Percentiles rank a stretch among this genome's conserved stretches.
Conservation (phyloP, 164 flowering plant genomes). For the Akebia trifoliata region DNA sequence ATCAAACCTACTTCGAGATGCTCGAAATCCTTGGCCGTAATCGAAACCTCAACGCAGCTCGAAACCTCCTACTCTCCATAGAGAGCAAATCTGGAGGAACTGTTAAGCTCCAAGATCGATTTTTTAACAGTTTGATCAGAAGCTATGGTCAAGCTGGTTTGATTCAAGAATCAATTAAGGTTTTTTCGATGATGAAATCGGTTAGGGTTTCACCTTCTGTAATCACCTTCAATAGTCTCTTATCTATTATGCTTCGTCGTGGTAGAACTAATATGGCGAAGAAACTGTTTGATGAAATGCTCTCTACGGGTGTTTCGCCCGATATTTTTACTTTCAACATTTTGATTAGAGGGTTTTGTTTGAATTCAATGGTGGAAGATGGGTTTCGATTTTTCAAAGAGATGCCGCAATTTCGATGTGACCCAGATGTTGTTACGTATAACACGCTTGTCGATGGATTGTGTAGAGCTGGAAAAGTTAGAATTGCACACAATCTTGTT, state of each 20-base stretch:
- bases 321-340: conserved; percentile 64
- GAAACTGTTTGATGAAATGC: conserved; percentile 68
- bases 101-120: conserved; percentile 40
- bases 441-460: conserved; percentile 79
- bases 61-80: conserved; percentile 53
- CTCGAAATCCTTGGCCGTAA: conserved; percentile 49
- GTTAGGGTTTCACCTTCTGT: conserved; percentile 52
- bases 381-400: conserved; percentile 62
- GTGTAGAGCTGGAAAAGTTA: conserved; percentile 62
- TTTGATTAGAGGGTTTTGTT: conserved; percentile 71
- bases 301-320: conserved; percentile 44
- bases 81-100: conserved; percentile 36
- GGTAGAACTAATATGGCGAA: conserved; percentile 53
- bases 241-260: conserved; percentile 50
- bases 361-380: conserved; percentile 63
- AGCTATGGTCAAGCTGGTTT: conserved; percentile 60
- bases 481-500: conserved; percentile 53
- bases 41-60: conserved; percentile 56
- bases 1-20: conserved; percentile 44
- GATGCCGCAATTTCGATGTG: conserved; percentile 38
- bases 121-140: conserved; percentile 63
- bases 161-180: conserved; percentile 54
- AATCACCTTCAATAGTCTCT: conserved; percentile 53
- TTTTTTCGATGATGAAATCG: conserved; percentile 46
- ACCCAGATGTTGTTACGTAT: conserved; percentile 64